A percentile compares a stretch with the other conserved stretches of the same genome.
Evolutionary conservation across 148 eudicot species (phyloP).

Genomic region (Gaultheria prostrata): DNA sequence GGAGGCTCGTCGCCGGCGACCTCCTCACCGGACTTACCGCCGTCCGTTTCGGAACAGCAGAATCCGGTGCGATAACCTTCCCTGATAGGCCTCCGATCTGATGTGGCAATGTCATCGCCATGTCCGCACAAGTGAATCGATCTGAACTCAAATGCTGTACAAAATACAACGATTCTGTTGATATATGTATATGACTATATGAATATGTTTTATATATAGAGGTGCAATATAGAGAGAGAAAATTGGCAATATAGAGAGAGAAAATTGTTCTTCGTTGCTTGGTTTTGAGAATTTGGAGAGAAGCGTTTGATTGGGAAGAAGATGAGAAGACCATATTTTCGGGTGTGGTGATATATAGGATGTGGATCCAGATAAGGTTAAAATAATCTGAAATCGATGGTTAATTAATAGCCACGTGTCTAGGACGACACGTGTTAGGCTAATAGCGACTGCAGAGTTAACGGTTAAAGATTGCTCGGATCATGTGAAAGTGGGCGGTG

Average conservation of each 20-base stretch:
- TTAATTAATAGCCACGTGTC: conserved; percentile 34
- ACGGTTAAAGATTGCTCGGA: conserved; percentile 35
- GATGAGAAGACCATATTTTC: not conserved
- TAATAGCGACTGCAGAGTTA: conserved; percentile 20
- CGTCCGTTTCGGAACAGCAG: conserved; percentile 14
- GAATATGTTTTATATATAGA: not conserved
- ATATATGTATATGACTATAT: not conserved
- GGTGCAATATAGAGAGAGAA: not conserved
- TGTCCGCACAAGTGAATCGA: conserved; percentile 11
- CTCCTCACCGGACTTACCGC: conserved; percentile 28
- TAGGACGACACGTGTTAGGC: conserved; percentile 33
- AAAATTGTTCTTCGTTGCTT: not conserved
- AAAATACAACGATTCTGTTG: not conserved
- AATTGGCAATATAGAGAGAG: not conserved
- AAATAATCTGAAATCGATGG: conserved; percentile 5
- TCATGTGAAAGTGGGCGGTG: conserved; percentile 28
- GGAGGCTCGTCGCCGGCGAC: conserved; percentile 30
- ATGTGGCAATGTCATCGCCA: conserved; percentile 65
- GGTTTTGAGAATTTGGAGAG: conserved; percentile 6
- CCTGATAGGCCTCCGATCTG: conserved; percentile 73
- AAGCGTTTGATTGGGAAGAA: not conserved
- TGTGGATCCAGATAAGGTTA: not conserved
- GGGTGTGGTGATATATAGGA: not conserved
- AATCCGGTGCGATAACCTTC: conserved; percentile 32
- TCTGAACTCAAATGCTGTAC: not conserved